Percentiles rank a stretch among this genome's conserved stretches.
These are phyloP conservation scores for Globisporangium orthogonon DNA, from an alignment of 352 stramenopile genomes.

Conservation along the genomic window DNA sequence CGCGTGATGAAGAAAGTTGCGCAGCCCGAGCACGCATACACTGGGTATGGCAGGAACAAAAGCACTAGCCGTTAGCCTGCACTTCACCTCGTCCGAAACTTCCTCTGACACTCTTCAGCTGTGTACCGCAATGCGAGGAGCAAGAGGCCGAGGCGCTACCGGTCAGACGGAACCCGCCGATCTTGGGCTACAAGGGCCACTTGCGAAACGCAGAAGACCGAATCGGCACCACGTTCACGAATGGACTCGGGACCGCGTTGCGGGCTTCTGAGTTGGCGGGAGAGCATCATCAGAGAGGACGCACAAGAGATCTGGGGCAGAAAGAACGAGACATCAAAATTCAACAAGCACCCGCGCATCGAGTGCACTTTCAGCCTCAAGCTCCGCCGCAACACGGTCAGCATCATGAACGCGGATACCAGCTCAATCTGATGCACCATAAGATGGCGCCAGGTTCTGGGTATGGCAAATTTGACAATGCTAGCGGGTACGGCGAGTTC, in stretches of 20 bases:
- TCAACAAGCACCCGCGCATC: not conserved
- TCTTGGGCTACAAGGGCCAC: slow-evolving; percentile 61
- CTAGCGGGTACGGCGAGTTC: slow-evolving; percentile 26
- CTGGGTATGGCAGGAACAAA: slow-evolving; percentile 28
- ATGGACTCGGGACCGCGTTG: slow-evolving; percentile 31
- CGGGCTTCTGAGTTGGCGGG: slow-evolving; percentile 12
- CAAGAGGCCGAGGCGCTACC: slow-evolving; percentile 15
- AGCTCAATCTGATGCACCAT: not conserved
- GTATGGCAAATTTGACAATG: slow-evolving; percentile 19
- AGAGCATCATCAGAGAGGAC: slow-evolving; percentile 1
- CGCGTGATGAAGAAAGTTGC: slow-evolving; percentile 63
- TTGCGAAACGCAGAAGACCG: slow-evolving; percentile 48
- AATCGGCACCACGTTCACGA: slow-evolving; percentile 66
- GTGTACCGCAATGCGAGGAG: slow-evolving; percentile 20
- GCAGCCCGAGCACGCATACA: slow-evolving; percentile 66
- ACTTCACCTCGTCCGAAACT: no score
- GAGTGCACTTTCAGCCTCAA: slow-evolving; percentile 8
- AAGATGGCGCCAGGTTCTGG: slow-evolving; percentile 4
- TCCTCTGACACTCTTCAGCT: slow-evolving; percentile 9
- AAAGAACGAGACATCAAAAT: not conserved
- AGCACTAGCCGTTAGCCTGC: no score
- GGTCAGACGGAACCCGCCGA: slow-evolving; percentile 24
- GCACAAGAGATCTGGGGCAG: not conserved
- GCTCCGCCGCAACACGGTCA: not conserved
- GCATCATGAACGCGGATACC: not conserved